These are phyloP conservation scores for Xylariaceae sp. DNA, from an alignment of 2,329 filamentous ascomycete species.

Conservation along the genomic window DNA sequence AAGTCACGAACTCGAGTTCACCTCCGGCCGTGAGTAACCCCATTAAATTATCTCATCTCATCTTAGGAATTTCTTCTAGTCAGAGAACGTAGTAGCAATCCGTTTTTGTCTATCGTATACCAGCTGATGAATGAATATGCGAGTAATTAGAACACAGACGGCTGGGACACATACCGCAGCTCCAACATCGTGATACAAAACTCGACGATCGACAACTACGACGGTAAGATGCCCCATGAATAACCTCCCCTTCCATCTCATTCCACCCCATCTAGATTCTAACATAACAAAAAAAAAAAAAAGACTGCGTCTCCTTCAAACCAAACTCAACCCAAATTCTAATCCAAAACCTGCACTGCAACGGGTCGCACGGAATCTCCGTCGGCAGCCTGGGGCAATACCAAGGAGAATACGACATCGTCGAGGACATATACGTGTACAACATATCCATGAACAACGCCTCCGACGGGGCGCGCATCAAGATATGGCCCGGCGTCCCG, in stretches of 20 bases:
- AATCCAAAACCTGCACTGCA: slow-evolving; percentile 66
- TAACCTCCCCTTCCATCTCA: background rate
- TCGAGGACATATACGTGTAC: slow-evolving; percentile 62
- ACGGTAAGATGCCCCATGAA: slow-evolving; percentile 57
- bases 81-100: too few species aligned
- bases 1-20: slow-evolving; percentile 29
- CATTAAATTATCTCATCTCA: too few species aligned
- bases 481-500: slow-evolving; percentile 60
- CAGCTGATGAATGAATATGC: background rate
- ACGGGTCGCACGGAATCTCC: slow-evolving; percentile 67
- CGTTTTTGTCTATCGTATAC: too few species aligned
- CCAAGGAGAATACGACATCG: slow-evolving; percentile 61
- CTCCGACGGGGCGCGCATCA: slow-evolving; percentile 68
- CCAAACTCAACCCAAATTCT: slow-evolving; percentile 66
- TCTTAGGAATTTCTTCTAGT: too few species aligned
- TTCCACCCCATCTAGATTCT: background rate
- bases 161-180: slow-evolving; percentile 67
- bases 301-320: slow-evolving; percentile 69
- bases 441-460: slow-evolving; percentile 56
- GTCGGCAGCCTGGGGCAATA: slow-evolving; percentile 69
- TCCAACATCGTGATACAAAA: slow-evolving; percentile 68
- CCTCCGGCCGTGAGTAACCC: slow-evolving; percentile 53
- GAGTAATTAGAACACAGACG: slow-evolving; percentile 66
- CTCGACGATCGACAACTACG: slow-evolving; percentile 68
- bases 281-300: background rate